phyloP scores from a whole-genome alignment of 495 filamentous ascomycete genomes.

The Pyrenopolyporus hunteri region DNA sequence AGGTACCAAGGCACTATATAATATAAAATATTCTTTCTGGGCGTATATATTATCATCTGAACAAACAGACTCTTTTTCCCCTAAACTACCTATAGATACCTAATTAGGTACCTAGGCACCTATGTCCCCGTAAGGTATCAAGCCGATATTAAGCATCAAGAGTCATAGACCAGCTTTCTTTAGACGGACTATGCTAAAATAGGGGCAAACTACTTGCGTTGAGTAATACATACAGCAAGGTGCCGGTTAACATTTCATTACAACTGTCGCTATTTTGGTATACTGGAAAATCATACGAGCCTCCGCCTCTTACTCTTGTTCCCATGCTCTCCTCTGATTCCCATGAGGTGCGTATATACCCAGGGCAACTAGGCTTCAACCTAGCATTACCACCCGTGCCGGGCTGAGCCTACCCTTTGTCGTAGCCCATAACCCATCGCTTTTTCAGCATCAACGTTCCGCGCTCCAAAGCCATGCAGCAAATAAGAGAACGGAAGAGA shows the following conservation, averaged over 20 bases:
- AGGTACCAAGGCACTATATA: too few relatives aligned
- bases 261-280: slow-evolving; percentile 11
- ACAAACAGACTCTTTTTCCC: too few relatives aligned
- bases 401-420: slow-evolving; percentile 6
- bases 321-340: neutral
- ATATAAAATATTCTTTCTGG: too few relatives aligned
- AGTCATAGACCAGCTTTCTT: too few relatives aligned
- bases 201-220: neutral
- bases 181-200: neutral
- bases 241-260: neutral
- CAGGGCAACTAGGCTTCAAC: neutral
- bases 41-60: too few relatives aligned
- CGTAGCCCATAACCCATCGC: slow-evolving; percentile 6
- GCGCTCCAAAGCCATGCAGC: slow-evolving; percentile 22
- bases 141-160: too few relatives aligned
- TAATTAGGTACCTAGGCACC: neutral
- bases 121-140: neutral
- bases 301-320: neutral
- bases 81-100: neutral
- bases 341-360: neutral
- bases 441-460: slow-evolving; percentile 16
- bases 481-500: neutral
- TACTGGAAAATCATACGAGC: slow-evolving; percentile 13
- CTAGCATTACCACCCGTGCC: slow-evolving; percentile 9
- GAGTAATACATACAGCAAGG: neutral